Base-by-base conservation (phyloP, 176 grass and related monocot species). In the Rhipidocladum racemiflorum region DNA sequence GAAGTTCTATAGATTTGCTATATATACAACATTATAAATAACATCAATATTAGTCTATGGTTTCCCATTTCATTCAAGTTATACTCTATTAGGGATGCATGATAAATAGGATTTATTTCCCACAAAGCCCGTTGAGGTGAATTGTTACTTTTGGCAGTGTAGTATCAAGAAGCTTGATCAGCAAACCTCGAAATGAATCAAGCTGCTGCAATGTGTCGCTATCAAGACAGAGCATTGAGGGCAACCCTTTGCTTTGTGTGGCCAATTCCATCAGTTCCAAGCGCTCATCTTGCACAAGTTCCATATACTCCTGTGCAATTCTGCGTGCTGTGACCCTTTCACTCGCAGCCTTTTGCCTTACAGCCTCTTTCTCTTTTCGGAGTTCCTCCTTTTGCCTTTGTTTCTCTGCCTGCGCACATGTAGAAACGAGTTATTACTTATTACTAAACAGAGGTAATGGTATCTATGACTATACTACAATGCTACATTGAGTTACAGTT, bases 231-330 rank as follows among this genome's bases (percentile, higher is more conserved):
- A 91, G 82, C 86, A 95, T 99, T 59, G 92, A 91, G 24, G 91
- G 82, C 59, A 98, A 84, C 50, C 90, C 96, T 78, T 95, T 99
- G 70, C 74, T 89, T 88, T 91, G 84, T 17, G 92, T 91, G 78
- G 96, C 96, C 65, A 99, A 78, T 77, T 99, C 96, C 92, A 99
- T 95, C 77, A 95, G 87, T 76, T 99, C 96, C 76, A 99, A 95
- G 46, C 85, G 88, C 59, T 99, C 96, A 90, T 99, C 96, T 85
- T 99, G 92, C 57, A 99, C 69, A 32, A 95, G 84, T 83, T 99
- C 96, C 92, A 85, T 95, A 87, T 95, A 99, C 77, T 99, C 96
- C 6, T 84, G 88, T 43, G 92, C 89, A 68, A 99, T 93, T 90
- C 89, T 99, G 62, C 96, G 96, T 54, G 96, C 92, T 78, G 96